These are phyloP conservation scores for Calonectria pteridis DNA, from an alignment of 2,329 filamentous ascomycete species.

Conservation along the genomic window DNA sequence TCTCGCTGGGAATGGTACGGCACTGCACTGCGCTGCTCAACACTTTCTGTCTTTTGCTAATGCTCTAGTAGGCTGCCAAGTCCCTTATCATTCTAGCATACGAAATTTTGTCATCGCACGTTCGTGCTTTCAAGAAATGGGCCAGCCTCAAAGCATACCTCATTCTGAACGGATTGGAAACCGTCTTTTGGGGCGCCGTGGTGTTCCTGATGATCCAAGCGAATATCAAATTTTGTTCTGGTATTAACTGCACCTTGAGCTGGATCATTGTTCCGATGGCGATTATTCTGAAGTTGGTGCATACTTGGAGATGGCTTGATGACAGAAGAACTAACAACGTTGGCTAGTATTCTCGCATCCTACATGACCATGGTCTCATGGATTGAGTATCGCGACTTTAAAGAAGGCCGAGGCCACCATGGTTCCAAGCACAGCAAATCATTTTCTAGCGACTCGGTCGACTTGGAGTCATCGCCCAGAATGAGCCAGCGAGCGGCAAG, in stretches of 20 bases:
- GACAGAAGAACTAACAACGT: background rate
- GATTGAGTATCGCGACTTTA: slow-evolving; percentile 12
- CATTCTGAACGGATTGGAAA: slow-evolving; percentile 56
- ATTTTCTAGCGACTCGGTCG: background rate
- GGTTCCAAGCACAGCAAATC: background rate
- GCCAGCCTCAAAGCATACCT: slow-evolving; percentile 54
- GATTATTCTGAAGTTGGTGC: background rate
- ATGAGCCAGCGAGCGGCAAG: background rate
- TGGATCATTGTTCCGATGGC: slow-evolving; percentile 24
- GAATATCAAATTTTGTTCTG: slow-evolving; percentile 24
- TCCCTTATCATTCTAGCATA: slow-evolving; percentile 56
- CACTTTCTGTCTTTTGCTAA: background rate
- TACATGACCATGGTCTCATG: slow-evolving; percentile 13
- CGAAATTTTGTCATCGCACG: slow-evolving; percentile 53
- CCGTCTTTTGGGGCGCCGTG: slow-evolving; percentile 54
- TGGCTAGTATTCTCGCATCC: background rate
- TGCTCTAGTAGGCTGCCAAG: slow-evolving; percentile 47
- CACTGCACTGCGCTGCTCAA: no score
- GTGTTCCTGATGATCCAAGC: slow-evolving; percentile 27
- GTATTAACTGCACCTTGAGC: slow-evolving; percentile 23
- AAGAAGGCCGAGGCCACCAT: background rate
- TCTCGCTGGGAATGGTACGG: slow-evolving; percentile 23
- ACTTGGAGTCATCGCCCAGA: background rate
- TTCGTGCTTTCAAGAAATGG: slow-evolving; percentile 50
- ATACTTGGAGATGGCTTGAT: background rate